Evolutionary conservation across 2,329 filamentous ascomycete genomes (phyloP).

Genomic region (Sphaceloma murrayae): DNA sequence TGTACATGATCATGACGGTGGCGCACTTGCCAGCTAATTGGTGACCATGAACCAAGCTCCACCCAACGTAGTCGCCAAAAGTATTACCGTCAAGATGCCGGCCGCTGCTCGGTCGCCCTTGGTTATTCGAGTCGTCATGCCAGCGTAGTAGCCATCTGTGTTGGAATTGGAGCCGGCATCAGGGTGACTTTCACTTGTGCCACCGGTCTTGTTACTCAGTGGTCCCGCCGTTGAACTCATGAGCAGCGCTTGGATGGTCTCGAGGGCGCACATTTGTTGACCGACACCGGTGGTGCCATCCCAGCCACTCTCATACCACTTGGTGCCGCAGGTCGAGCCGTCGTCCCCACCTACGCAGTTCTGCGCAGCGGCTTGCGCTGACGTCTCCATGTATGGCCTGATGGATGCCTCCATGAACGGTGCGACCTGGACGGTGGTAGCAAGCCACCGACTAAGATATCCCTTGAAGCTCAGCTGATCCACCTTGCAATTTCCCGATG

Average conservation of each 20-base stretch:
- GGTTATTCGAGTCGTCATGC: slow-evolving; percentile 34
- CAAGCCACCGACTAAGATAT: slow-evolving; percentile 47
- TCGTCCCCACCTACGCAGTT: slow-evolving; percentile 42
- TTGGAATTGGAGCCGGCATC: slow-evolving; percentile 7
- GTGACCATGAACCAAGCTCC: slow-evolving; percentile 2
- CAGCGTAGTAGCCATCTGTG: neutral
- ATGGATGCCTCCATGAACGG: slow-evolving; percentile 31
- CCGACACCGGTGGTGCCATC: slow-evolving; percentile 43
- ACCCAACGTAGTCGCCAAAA: neutral
- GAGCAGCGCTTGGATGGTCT: slow-evolving; percentile 32
- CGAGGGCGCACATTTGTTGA: slow-evolving; percentile 46
- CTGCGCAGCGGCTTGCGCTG: slow-evolving; percentile 45
- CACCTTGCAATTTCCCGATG: slow-evolving; percentile 49
- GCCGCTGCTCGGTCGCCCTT: slow-evolving; percentile 59
- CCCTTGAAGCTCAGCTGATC: slow-evolving; percentile 69
- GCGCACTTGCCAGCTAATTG: no score
- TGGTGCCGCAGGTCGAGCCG: slow-evolving; percentile 31
- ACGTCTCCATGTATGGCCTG: slow-evolving; percentile 41
- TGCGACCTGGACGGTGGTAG: slow-evolving; percentile 32
- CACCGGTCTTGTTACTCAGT: slow-evolving; percentile 15
- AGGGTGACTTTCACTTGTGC: slow-evolving; percentile 17
- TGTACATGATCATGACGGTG: no score
- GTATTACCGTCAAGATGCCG: slow-evolving; percentile 46
- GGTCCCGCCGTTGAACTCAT: neutral
- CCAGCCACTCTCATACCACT: slow-evolving; percentile 32